Percentiles rank a stretch among this genome's conserved stretches.
Evolutionary conservation across 208 protist genomes (phyloP).

Genomic region (Acanthamoeba rhysodes): DNA sequence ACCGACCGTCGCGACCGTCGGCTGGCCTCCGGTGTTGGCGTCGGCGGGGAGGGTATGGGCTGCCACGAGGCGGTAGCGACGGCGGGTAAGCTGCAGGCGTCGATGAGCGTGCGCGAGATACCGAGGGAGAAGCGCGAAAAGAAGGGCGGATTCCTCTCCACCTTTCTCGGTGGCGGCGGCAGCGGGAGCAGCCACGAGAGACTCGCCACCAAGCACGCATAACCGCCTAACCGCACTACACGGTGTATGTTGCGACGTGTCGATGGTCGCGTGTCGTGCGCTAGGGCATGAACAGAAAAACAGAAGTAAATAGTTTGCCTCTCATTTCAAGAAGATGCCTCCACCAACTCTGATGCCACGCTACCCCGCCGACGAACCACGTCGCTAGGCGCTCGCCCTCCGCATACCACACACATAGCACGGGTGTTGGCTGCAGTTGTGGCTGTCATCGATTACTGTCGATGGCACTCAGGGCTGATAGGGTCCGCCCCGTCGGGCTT

Average conservation of each 20-base stretch:
- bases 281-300: too few species aligned
- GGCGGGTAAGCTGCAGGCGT: conserved; percentile 23
- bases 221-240: neutral
- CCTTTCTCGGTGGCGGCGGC: neutral
- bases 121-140: conserved; percentile 28
- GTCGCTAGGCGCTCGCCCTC: too few species aligned
- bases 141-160: neutral
- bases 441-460: too few species aligned
- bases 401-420: too few species aligned
- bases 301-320: too few species aligned
- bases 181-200: neutral
- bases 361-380: too few species aligned
- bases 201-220: neutral
- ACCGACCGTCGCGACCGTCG: neutral
- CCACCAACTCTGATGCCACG: too few species aligned
- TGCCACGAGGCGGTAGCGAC: neutral
- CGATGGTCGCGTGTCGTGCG: neutral
- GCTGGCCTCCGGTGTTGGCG: neutral
- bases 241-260: neutral
- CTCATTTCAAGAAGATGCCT: too few species aligned
- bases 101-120: conserved; percentile 47
- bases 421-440: too few species aligned
- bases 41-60: neutral
- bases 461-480: too few species aligned
- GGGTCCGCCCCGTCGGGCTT: too few species aligned